phyloP scores from a whole-genome alignment of 139 green algal genomes.

The Micractinium conductrix region DNA sequence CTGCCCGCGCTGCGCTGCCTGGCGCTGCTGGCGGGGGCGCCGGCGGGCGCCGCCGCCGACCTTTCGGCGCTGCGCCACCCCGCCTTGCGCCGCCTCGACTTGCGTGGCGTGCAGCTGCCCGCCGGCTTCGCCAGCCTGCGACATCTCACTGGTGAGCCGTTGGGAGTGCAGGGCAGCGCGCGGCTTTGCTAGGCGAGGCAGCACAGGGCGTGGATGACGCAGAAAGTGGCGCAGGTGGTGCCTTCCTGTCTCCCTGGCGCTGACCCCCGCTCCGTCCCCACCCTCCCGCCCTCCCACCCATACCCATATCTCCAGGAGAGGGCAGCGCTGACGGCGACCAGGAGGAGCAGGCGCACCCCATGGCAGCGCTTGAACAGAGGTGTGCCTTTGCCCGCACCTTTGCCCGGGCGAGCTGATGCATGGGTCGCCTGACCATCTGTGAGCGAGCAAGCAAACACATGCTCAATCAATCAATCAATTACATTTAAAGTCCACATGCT shows the following conservation, averaged over 20 bases:
- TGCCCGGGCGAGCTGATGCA: no score
- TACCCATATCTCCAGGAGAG: neutral
- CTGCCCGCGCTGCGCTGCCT: conserved; percentile 36
- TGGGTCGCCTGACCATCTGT: no score
- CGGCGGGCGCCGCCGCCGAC: neutral
- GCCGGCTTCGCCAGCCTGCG: conserved; percentile 18
- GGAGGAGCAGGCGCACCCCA: neutral
- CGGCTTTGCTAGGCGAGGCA: neutral
- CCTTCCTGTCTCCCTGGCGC: no score
- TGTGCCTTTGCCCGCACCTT: no score
- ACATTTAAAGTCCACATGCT: no score
- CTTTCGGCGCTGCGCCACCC: neutral
- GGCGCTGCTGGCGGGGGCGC: conserved; percentile 5
- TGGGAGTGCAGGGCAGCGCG: no score
- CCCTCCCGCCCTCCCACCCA: neutral
- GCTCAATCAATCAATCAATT: no score
- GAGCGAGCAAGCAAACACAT: no score
- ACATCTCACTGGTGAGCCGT: conserved; percentile 24
- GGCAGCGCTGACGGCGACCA: no score
- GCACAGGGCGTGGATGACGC: neutral
- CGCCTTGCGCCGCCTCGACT: conserved; percentile 3
- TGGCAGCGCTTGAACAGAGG: conserved; percentile 22
- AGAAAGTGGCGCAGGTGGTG: no score
- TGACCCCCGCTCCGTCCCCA: neutral
- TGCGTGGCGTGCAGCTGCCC: conserved; percentile 6